Evolutionary conservation across 202 grass and related monocot genomes (phyloP), one percentile per base, ranked within the genome.

Genomic region (Alloteropsis angusta): DNA sequence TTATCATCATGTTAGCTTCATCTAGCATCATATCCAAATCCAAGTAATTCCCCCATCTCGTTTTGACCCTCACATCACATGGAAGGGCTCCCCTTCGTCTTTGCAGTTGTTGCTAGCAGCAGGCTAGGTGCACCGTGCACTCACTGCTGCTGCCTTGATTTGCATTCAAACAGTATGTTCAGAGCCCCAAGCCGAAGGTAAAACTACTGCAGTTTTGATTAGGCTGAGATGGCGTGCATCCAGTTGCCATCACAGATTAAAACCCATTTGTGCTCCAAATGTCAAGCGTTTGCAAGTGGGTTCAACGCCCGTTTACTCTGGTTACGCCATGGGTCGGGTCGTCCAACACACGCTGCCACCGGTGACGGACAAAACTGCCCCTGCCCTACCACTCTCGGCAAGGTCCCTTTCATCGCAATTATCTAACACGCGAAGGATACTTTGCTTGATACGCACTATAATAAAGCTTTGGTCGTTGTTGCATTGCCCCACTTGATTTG

Each of bases 221-320:
- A 30, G 28, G 28, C 28, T 55, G 13, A 21, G 68, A 13, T 71
- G 4, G 14, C 22, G 19, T 37, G 2, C 2, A 9, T 18, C 11
- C 21, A 17, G n/a, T 17, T 60, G 18, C 6, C 65, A 7, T 7
- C 0, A n/a, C 10, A 47, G 32, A 43, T 5, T 14, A 48, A 39
- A 75, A 4, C 14, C 47, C 55, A 56, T 39, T 7, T n/a, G 10
- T 39, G 52, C 61, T 80, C 76, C 81, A 88, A 71, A 75, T 84
- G 86, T 63, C 81, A 39, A 22, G 55, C 26, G 5, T 38, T 3
- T 80, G 64, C 53, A 61, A 6, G 73, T 60, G 9, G 5, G 8
- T 80, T 62, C 66, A 65, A 56, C 74, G 64, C 43, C 10, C 18
- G 22, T 71, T 63, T 70, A 68, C 74, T 83, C 23, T 25, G 18